Conservation (phyloP, 805 yeast species). For the Myxozyma sirexii region DNA sequence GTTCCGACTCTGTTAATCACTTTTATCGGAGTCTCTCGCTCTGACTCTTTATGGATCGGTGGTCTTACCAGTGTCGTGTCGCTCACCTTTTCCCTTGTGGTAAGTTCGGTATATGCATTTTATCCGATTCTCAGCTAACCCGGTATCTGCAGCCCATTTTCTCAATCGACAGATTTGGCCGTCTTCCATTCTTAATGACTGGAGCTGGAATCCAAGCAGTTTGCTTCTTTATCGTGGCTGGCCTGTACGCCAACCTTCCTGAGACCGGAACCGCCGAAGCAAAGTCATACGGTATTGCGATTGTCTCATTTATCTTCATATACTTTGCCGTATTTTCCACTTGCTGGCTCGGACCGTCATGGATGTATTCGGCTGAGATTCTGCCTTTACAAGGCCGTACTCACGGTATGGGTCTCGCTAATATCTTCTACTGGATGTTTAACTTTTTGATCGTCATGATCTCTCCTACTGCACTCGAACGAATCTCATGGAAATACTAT, state of each 20-base stretch:
- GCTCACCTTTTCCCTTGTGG: conserved; percentile 17
- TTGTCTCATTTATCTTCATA: conserved; percentile 48
- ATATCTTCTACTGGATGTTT: conserved; percentile 18
- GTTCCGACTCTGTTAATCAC: conserved; percentile 75
- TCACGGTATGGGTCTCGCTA: conserved; percentile 44
- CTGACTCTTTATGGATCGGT: conserved; percentile 25
- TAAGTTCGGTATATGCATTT: not conserved
- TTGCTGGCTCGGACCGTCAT: conserved; percentile 56
- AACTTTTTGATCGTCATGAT: conserved; percentile 34
- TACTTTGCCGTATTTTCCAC: conserved; percentile 52
- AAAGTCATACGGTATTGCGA: conserved; percentile 29
- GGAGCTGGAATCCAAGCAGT: conserved; percentile 24
- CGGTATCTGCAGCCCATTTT: conserved; percentile 9
- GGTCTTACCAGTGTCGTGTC: conserved; percentile 25
- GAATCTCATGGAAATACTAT: conserved; percentile 58
- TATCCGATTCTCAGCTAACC: not conserved
- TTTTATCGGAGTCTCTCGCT: conserved; percentile 23
- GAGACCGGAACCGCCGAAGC: conserved; percentile 10
- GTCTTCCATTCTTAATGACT: conserved; percentile 21
- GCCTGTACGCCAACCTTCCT: conserved; percentile 20
- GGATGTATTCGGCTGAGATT: conserved; percentile 37
- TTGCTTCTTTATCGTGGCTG: conserved; percentile 21
- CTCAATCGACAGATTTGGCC: conserved; percentile 21
- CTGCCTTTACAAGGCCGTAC: conserved; percentile 44
- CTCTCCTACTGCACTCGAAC: conserved; percentile 46